A percentile compares a stretch with the other conserved stretches of the same genome.
These are phyloP conservation scores for Penicillium sp. DNA, from an alignment of 2,329 filamentous ascomycete genomes.

Conservation along the genomic window DNA sequence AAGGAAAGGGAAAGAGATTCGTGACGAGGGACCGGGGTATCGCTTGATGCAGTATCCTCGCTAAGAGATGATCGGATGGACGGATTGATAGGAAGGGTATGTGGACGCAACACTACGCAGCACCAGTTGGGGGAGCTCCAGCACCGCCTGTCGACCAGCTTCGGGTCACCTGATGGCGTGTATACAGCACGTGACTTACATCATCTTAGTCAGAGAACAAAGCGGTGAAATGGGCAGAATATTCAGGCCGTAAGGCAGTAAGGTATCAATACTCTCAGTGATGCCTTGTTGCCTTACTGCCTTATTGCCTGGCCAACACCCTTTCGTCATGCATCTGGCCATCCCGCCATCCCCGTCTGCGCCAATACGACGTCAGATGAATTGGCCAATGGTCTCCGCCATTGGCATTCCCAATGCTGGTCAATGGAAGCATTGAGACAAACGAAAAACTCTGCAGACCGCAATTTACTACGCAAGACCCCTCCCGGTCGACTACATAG, in stretches of 20 bases:
- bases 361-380: slow-evolving; percentile 19
- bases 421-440: not conserved
- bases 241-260: not conserved
- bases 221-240: not conserved
- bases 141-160: slow-evolving; percentile 29
- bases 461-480: not conserved
- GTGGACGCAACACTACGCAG: slow-evolving; percentile 13
- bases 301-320: too few relatives aligned
- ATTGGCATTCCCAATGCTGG: not conserved
- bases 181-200: slow-evolving; percentile 21
- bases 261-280: too few relatives aligned
- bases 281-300: too few relatives aligned
- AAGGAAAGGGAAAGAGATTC: slow-evolving; percentile 1
- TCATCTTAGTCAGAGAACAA: slow-evolving; percentile 9
- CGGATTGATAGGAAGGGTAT: slow-evolving; percentile 21
- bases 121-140: slow-evolving; percentile 33
- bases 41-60: slow-evolving; percentile 2
- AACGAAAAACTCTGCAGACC: not conserved
- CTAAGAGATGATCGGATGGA: slow-evolving; percentile 19
- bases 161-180: slow-evolving; percentile 20
- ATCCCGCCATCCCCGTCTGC: not conserved
- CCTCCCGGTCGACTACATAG: too few relatives aligned
- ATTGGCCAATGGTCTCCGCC: slow-evolving; percentile 5
- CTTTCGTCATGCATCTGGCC: slow-evolving; percentile 26
- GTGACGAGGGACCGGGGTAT: not conserved